phyloP scores from a whole-genome alignment of 2,329 filamentous ascomycete genomes.

The Alternaria sp. region DNA sequence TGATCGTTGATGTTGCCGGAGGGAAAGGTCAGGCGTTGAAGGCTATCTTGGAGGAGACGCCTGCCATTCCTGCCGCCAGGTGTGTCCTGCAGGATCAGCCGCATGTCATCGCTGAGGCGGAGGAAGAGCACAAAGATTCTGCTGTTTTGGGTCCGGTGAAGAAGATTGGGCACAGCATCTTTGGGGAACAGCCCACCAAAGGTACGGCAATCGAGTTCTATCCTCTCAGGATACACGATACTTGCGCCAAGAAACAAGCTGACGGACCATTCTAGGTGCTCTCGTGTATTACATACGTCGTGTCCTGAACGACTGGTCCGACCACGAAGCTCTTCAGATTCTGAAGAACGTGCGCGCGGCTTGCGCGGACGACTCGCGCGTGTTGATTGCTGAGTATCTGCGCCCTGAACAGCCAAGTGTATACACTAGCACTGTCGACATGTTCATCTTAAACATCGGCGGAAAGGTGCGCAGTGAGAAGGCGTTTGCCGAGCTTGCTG shows the following conservation, averaged over 20 bases:
- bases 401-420: slow-evolving; percentile 5
- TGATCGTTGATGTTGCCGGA: slow-evolving; percentile 11
- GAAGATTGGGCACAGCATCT: slow-evolving; percentile 9
- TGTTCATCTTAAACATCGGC: slow-evolving; percentile 14
- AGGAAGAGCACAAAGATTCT: slow-evolving; percentile 6
- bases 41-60: slow-evolving; percentile 6
- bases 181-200: slow-evolving; percentile 9
- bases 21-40: slow-evolving; percentile 12
- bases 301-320: slow-evolving; percentile 13
- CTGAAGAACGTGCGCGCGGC: slow-evolving; percentile 7
- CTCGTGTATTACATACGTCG: slow-evolving; percentile 12
- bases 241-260: not conserved
- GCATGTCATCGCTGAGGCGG: slow-evolving; percentile 9
- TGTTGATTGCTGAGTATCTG: slow-evolving; percentile 10
- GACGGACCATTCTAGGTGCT: slow-evolving; percentile 1
- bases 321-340: slow-evolving; percentile 7
- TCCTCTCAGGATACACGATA: not conserved
- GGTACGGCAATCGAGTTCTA: not conserved
- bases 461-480: slow-evolving; percentile 13
- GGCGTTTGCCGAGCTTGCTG: slow-evolving; percentile 6
- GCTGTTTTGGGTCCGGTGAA: slow-evolving; percentile 9
- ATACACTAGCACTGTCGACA: slow-evolving; percentile 5
- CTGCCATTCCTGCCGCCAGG: slow-evolving; percentile 4
- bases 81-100: slow-evolving; percentile 12
- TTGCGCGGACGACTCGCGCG: slow-evolving; percentile 8